Evolutionary conservation across 805 yeast species (phyloP), one percentile per base, ranked within the genome.

Genomic region (Hanseniaspora osmophila): DNA sequence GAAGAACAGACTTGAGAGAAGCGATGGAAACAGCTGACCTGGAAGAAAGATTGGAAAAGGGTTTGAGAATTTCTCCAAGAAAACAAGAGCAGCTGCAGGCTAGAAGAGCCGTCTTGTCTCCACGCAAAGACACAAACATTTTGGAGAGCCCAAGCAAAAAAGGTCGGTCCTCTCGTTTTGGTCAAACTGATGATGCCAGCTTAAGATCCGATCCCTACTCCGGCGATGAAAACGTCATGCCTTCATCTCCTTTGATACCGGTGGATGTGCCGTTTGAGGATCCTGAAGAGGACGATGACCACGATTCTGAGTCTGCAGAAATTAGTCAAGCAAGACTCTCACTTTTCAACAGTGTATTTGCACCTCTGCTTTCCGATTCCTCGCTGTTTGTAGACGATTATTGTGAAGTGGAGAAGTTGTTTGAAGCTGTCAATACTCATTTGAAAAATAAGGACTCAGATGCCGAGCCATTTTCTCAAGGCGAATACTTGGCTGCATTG

Each of bases 71-170:
- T 12, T 56, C 65, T 10, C 60, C 63, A 42, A 54, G 62, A 48
- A 30, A 4, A 29, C 75, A 76, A 50, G 66, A 65, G 47, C 57
- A 58, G 22, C 56, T 71, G 51, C 63, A 67, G 6, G 72, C 67
- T 22, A 43, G 79, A 72, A 48, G 77, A 73, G n/a, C 63, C 62
- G 37, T 74, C 66, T 47, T 63, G 64, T 10, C 60, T 57, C 5
- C 64, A 59, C 5, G 78, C 72, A 52, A 38, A 22, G 30, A 38
- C 41, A 38, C 30, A 11, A 38, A 38, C 17, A 15, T 38, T 13
- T 16, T 19, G 16, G 41, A 19, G 15, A 22, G 27, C 27, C 27
- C 27, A 22, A 22, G 27, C 27, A 22, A 22, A 7, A 22, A 22
- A 7, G 27, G 27, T 7, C 27, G 27, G 6, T 5, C 27, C 7